Base-by-base conservation (phyloP, 306 rosid species). In the Vigna hirtella region DNA sequence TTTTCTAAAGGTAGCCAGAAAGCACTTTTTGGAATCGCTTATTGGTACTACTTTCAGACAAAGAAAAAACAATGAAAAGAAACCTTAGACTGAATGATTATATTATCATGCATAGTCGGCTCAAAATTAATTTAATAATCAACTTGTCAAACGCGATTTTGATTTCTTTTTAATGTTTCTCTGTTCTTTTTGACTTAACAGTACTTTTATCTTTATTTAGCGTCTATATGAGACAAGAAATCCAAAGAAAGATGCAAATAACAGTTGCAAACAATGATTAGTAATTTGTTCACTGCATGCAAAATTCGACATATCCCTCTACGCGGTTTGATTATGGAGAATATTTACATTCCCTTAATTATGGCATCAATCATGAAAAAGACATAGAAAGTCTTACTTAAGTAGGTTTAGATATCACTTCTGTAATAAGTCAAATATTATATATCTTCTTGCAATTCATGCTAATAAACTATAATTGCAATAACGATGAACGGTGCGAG, bases 291-390 rank as follows among this genome's bases (percentile, higher is more conserved):
- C 38, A 14, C 45, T 30, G 34, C 6, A 0, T n/a, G 22, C 36
- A 18, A 10, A 18, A 52, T 70, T 50, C 62, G 22, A 70, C 61
- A 53, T 30, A 50, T 47, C 48, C 17, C 75, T 56, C 18, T 15
- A 18, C 77, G 45, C 9, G 38, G 36, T 53, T 42, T 12, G 50
- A 36, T 36, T 61, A 30, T 72, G 6, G 14, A 52, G 30, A 22
- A 9, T 40, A 7, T 36, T 6, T 36, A 14, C 0, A 58, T 73
- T 58, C 77, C 55, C 42, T 73, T 56, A 6, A 20, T 58, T 26
- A 73, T 73, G 57, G 57, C 69, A n/a, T 43, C 78, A 57, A 73
- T 73, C 68, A 42, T 24, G 56, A 73, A 22, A 22, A 17, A 26
- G 11, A 51, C 6, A 4, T n/a, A 17, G 18, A 53, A 53, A 53